phyloP scores from a whole-genome alignment of 139 green algal genomes.

The Axilococcus clingmanii region DNA sequence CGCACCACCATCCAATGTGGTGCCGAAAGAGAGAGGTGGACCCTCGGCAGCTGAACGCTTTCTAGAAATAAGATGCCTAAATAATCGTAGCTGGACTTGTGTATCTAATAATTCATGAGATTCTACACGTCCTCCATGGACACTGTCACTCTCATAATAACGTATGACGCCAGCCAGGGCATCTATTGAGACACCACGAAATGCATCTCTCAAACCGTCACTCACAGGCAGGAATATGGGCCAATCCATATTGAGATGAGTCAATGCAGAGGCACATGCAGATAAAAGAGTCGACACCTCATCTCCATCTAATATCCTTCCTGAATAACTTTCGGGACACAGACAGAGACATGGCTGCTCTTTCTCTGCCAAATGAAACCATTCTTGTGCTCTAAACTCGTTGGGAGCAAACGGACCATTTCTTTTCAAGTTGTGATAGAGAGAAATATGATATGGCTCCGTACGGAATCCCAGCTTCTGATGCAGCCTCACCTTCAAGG shows the following conservation, averaged over 20 bases:
- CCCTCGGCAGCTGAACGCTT: too few relatives aligned
- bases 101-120: constrained; percentile 3
- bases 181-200: constrained; percentile 35
- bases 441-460: too few relatives aligned
- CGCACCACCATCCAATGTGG: too few relatives aligned
- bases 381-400: too few relatives aligned
- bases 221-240: constrained; percentile 66
- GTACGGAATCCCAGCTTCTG: too few relatives aligned
- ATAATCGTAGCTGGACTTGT: too few relatives aligned
- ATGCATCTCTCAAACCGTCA: constrained; percentile 57
- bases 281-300: constrained; percentile 54
- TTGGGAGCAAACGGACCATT: too few relatives aligned
- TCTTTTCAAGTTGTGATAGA: too few relatives aligned
- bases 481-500: too few relatives aligned
- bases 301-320: constrained; percentile 43
- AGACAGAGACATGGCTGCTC: constrained; percentile 56
- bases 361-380: constrained; percentile 57
- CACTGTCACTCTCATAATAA: constrained; percentile 1
- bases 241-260: constrained; percentile 23
- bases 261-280: constrained; percentile 38
- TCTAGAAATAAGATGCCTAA: too few relatives aligned
- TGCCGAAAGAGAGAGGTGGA: too few relatives aligned
- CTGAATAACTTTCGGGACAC: constrained; percentile 53
- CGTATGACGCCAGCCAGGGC: background rate
- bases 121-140: background rate